phyloP scores from a whole-genome alignment of 1,139 yeast genomes.

The Taphrina flavorubra region DNA sequence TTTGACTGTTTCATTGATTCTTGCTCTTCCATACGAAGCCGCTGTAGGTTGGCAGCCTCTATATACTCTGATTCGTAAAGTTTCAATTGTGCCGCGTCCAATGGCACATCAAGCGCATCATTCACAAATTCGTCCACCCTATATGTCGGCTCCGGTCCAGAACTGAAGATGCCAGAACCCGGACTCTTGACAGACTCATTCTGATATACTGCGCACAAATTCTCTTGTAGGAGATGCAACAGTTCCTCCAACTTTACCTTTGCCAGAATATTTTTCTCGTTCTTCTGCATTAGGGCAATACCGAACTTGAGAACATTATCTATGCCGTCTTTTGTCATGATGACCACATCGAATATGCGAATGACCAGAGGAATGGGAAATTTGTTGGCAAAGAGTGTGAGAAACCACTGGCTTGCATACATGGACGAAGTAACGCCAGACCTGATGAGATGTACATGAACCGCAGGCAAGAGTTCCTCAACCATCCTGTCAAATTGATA shows the following conservation, averaged over 20 bases:
- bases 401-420: conserved; percentile 97
- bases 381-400: conserved; percentile 90
- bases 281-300: conserved; percentile 72
- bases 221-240: conserved; percentile 75
- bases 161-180: conserved; percentile 25
- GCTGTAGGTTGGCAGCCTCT: conserved; percentile 72
- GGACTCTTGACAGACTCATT: conserved; percentile 48
- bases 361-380: conserved; percentile 84
- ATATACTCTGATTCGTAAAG: conserved; percentile 76
- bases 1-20: conserved; percentile 68
- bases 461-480: conserved; percentile 69
- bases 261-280: conserved; percentile 63
- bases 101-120: conserved; percentile 74
- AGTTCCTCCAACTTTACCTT: conserved; percentile 72
- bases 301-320: conserved; percentile 84
- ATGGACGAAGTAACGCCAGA: conserved; percentile 88
- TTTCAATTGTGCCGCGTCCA: conserved; percentile 72
- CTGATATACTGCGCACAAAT: conserved; percentile 72
- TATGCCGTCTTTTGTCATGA: conserved; percentile 75
- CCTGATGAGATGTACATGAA: conserved; percentile 75
- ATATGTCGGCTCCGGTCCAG: conserved; percentile 41
- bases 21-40: conserved; percentile 70
- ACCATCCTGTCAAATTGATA: conserved; percentile 87
- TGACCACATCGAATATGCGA: conserved; percentile 79
- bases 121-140: conserved; percentile 70